A percentile compares a stretch with the other conserved stretches of the same genome.
Conservation (phyloP, 192 early-diverging fungal species). For the Umbelopsis isabellina region DNA sequence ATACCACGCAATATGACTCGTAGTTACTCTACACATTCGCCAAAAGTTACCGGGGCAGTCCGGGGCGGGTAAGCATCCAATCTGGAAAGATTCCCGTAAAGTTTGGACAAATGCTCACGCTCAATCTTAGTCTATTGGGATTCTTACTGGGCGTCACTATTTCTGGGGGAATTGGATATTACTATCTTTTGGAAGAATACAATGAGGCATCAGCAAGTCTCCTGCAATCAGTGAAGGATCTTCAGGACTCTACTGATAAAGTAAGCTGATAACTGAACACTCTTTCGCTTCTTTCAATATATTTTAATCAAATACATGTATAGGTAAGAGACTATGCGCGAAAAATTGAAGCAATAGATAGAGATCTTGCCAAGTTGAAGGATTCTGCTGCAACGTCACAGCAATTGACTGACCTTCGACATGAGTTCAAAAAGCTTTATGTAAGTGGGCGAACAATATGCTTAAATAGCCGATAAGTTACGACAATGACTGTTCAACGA, state of each 20-base stretch:
- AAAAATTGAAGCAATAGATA: slow-evolving; percentile 79
- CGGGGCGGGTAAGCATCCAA: slow-evolving; percentile 11
- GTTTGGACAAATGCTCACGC: background rate
- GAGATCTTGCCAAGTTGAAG: slow-evolving; percentile 59
- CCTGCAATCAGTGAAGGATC: slow-evolving; percentile 76
- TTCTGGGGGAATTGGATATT: slow-evolving; percentile 76
- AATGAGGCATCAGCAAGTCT: slow-evolving; percentile 70
- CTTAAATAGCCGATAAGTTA: too few relatives aligned
- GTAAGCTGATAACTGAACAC: slow-evolving; percentile 38
- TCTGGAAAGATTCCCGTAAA: background rate
- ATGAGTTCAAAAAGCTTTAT: slow-evolving; percentile 58
- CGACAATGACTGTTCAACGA: too few relatives aligned
- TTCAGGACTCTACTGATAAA: slow-evolving; percentile 78
- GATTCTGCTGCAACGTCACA: slow-evolving; percentile 62
- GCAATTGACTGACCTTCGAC: slow-evolving; percentile 52
- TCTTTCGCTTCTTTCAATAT: background rate
- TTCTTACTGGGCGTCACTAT: slow-evolving; percentile 78
- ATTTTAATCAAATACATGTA: background rate
- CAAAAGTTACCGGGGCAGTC: slow-evolving; percentile 3
- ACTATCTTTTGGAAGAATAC: slow-evolving; percentile 88
- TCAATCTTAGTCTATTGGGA: slow-evolving; percentile 57
- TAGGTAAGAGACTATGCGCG: slow-evolving; percentile 73
- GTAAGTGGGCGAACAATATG: slow-evolving; percentile 25
- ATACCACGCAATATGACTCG: background rate
- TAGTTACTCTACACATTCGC: background rate